Conservation (phyloP, 2,329 filamentous ascomycete species). For the Phyllosticta citrichinensis region DNA sequence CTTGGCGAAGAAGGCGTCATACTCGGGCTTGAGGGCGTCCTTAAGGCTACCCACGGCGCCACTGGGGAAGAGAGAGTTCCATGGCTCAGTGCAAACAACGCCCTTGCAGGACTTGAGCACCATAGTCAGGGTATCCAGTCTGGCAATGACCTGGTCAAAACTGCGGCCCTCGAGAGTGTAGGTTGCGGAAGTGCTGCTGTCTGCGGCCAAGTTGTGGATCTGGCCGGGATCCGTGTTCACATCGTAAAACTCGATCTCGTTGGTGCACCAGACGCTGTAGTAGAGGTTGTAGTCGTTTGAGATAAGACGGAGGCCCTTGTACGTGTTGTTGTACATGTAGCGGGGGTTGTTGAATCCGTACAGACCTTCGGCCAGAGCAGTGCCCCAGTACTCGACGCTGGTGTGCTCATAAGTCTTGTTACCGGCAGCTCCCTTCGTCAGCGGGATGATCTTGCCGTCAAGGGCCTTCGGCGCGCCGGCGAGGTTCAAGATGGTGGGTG, state of each 20-base stretch:
- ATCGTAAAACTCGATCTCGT: constrained; percentile 58
- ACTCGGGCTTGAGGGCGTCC: constrained; percentile 40
- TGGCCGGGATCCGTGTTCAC: constrained; percentile 29
- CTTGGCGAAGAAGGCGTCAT: constrained; percentile 44
- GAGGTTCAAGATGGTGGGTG: constrained; percentile 27
- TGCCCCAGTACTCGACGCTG: constrained; percentile 34
- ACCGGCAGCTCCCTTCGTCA: constrained; percentile 14
- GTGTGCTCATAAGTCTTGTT: constrained; percentile 24
- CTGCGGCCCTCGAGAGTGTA: constrained; percentile 12
- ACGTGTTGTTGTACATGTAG: constrained; percentile 42
- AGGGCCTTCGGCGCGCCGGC: constrained; percentile 20
- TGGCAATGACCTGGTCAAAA: constrained; percentile 12
- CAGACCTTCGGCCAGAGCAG: background rate
- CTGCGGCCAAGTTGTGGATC: constrained; percentile 24
- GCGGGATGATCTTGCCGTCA: constrained; percentile 27
- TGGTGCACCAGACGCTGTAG: constrained; percentile 60
- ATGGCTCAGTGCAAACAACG: constrained; percentile 44
- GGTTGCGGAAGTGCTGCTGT: constrained; percentile 11
- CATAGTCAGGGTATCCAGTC: constrained; percentile 47
- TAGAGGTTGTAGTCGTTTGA: constrained; percentile 48
- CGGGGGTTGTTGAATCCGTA: constrained; percentile 2
- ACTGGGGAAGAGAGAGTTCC: constrained; percentile 46
- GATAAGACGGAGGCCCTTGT: constrained; percentile 50
- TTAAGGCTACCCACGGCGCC: constrained; percentile 42
- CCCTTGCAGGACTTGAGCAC: constrained; percentile 53